These are phyloP conservation scores for Xenosphaeropsis pyriputrescens DNA, from an alignment of 2,329 filamentous ascomycete species.

Conservation along the genomic window DNA sequence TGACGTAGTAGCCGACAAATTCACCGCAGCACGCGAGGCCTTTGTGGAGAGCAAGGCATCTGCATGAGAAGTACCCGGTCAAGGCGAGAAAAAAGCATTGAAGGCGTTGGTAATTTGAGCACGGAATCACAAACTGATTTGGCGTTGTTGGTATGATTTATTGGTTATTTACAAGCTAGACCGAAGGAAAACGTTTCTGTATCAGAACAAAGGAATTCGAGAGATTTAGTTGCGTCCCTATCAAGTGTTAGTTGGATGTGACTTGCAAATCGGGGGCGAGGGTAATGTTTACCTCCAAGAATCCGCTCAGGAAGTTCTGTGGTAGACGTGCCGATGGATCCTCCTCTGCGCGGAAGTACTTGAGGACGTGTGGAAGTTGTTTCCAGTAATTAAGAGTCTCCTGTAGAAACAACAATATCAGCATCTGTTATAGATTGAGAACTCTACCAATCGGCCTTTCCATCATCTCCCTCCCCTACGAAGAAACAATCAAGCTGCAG, in stretches of 20 bases:
- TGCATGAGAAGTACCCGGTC: slow-evolving; percentile 4
- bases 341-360: slow-evolving; percentile 87
- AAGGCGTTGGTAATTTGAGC: too few species aligned
- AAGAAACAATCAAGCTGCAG: too few species aligned
- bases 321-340: slow-evolving; percentile 64
- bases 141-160: too few species aligned
- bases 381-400: slow-evolving; percentile 99
- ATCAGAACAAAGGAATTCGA: too few species aligned
- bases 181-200: too few species aligned
- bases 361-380: slow-evolving; percentile 87
- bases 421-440: neutral
- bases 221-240: slow-evolving; percentile 11
- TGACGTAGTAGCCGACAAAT: slow-evolving; percentile 87
- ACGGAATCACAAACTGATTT: too few species aligned
- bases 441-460: slow-evolving; percentile 1
- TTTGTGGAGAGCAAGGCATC: slow-evolving; percentile 27
- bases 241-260: neutral
- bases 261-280: too few species aligned
- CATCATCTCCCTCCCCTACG: neutral
- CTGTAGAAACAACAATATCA: slow-evolving; percentile 26
- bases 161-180: too few species aligned
- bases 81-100: slow-evolving; percentile 1
- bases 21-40: slow-evolving; percentile 50
- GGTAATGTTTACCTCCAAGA: slow-evolving; percentile 54
- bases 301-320: slow-evolving; percentile 82